These are phyloP conservation scores for Citrus reticulata DNA, from an alignment of 345 rosid species.

Conservation along the genomic window DNA sequence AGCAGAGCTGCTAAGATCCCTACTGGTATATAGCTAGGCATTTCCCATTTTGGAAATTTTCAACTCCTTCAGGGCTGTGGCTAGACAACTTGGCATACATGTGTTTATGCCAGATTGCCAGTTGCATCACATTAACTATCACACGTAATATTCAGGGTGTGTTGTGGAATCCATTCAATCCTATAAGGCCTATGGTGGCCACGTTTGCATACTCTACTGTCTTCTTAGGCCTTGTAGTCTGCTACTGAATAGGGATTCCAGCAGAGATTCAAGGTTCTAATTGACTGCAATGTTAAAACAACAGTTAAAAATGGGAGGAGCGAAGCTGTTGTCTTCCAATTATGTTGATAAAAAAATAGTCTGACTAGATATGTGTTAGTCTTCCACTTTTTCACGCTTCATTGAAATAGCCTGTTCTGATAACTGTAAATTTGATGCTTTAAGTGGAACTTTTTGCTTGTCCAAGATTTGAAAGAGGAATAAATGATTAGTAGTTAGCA, in stretches of 20 bases:
- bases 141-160: background rate
- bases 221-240: background rate
- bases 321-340: background rate
- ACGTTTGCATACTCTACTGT: background rate
- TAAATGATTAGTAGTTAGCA: constrained; percentile 7
- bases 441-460: constrained; percentile 19
- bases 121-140: background rate
- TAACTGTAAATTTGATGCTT: constrained; percentile 22
- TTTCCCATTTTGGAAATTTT: background rate
- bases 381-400: constrained; percentile 3
- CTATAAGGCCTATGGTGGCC: background rate
- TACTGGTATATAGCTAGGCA: background rate
- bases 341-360: background rate
- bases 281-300: background rate
- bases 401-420: constrained; percentile 4
- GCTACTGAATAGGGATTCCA: background rate
- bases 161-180: background rate
- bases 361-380: background rate
- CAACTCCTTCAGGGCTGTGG: background rate
- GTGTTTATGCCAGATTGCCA: background rate
- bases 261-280: background rate
- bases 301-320: background rate
- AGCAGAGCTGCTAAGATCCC: background rate
- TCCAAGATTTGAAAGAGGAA: background rate
- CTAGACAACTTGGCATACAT: background rate